Percentiles rank a stretch among this genome's conserved stretches.
These are phyloP conservation scores for Nematocida sp. DNA, from an alignment of 371 early-diverging fungal genomes.

Conservation along the genomic window DNA sequence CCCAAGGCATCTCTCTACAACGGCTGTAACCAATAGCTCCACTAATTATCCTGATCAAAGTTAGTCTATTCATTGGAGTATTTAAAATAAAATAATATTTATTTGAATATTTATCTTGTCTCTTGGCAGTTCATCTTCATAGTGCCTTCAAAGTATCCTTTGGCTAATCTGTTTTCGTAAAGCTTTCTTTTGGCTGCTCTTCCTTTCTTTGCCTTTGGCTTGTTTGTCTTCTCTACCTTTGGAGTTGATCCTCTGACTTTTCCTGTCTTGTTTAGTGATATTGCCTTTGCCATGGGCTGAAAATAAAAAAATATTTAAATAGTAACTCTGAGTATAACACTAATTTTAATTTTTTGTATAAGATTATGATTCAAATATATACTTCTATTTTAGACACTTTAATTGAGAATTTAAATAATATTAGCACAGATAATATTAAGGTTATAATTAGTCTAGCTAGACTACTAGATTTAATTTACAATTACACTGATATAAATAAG, in stretches of 20 bases:
- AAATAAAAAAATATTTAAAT: constrained; percentile 34
- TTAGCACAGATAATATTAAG: too few species aligned
- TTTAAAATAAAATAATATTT: too few species aligned
- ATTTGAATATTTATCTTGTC: constrained; percentile 15
- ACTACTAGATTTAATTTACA: too few species aligned
- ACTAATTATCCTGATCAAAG: too few species aligned
- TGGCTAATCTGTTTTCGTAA: constrained; percentile 86
- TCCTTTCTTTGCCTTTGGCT: constrained; percentile 75
- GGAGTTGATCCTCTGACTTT: constrained; percentile 99
- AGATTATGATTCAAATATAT: too few species aligned
- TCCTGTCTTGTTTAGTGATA: constrained; percentile 72
- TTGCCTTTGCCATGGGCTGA: constrained; percentile 56
- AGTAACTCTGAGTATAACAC: not conserved
- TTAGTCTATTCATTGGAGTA: too few species aligned
- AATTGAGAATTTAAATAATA: too few species aligned
- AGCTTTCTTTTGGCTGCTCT: constrained; percentile 91
- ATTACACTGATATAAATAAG: too few species aligned
- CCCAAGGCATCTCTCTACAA: too few species aligned
- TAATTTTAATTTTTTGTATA: constrained; percentile 7
- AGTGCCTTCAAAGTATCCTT: constrained; percentile 62
- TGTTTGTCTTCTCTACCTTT: constrained; percentile 92
- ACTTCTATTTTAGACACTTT: too few species aligned
- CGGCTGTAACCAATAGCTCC: too few species aligned
- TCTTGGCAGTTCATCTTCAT: constrained; percentile 63
- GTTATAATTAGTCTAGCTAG: too few species aligned